Percentiles rank a stretch among this genome's conserved stretches.
phyloP scores from a whole-genome alignment of 2,329 filamentous ascomycete genomes.

The Eutypella sp. region DNA sequence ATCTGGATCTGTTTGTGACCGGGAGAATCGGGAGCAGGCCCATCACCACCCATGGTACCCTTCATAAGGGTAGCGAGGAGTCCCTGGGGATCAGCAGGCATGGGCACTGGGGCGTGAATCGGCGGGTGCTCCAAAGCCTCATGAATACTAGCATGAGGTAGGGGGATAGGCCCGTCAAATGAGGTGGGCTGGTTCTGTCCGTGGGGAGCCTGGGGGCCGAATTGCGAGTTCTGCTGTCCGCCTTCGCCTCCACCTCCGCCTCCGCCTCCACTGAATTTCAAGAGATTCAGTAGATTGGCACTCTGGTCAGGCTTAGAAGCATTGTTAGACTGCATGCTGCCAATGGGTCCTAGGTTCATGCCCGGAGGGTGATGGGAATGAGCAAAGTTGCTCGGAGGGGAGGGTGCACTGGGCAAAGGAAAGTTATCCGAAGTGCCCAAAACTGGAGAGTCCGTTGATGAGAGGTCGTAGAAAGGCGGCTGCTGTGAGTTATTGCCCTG shows the following conservation, averaged over 20 bases:
- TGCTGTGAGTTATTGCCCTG: too few relatives aligned
- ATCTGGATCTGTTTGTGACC: conserved; percentile 17
- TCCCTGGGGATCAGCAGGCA: conserved; percentile 51
- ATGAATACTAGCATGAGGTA: conserved; percentile 24
- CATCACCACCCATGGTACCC: conserved; percentile 47
- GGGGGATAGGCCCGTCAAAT: conserved; percentile 13
- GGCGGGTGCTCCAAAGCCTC: too few relatives aligned
- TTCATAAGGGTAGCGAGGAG: conserved; percentile 58
- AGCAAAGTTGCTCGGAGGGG: conserved; percentile 34
- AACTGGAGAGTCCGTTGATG: conserved; percentile 21
- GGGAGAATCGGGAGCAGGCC: conserved; percentile 31
- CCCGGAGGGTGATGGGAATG: conserved; percentile 35
- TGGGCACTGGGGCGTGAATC: conserved; percentile 54
- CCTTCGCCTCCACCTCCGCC: too few relatives aligned
- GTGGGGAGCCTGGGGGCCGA: conserved; percentile 21
- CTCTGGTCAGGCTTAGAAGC: conserved; percentile 40
- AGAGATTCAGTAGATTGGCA: conserved; percentile 52
- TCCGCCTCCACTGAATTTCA: conserved; percentile 55
- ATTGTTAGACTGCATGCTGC: conserved; percentile 34
- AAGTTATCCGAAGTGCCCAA: conserved; percentile 26
- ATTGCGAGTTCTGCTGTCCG: conserved; percentile 26
- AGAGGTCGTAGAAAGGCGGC: conserved; percentile 25
- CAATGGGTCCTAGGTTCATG: conserved; percentile 46
- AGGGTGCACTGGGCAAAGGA: conserved; percentile 40
- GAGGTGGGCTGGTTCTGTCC: conserved; percentile 15